Evolutionary conservation across 164 flowering plant species (phyloP), one percentile per base, ranked within the genome.

Genomic region (Dillenia turbinata): DNA sequence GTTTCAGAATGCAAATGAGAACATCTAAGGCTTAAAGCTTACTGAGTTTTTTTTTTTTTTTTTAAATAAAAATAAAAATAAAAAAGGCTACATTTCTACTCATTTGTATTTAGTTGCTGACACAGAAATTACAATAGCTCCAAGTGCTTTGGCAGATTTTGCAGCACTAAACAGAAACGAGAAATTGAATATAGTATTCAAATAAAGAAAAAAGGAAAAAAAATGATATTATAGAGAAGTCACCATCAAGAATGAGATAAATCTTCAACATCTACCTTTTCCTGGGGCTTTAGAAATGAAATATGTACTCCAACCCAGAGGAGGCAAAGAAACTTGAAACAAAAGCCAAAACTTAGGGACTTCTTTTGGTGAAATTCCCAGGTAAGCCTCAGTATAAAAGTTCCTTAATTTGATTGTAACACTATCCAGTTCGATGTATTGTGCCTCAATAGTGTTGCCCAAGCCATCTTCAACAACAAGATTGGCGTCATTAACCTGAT

Each of bases 221-320:
- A 2, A 26, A 26, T 26, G 5, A 26, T 26, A 5, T 2, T 3
- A 26, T 26, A 5, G 33, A 26, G 33, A 5, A 26, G 33, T 26
- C 33, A 26, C 3, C 5, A 26, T 26, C 33, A 26, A 26, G 33
- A 26, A 26, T 26, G 3, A 2, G 33, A 26, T 26, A 26, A 2
- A 26, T 26, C 33, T 26, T 1, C 5, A 19, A 5, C 7, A 48
- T 26, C 33, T 75, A 85, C 91, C 85, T 70, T 52, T 70, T 22
- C 56, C 75, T 22, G 74, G 47, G 46, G 75, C 60, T 62, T 76
- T 78, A 44, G 92, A 81, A 74, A 92, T 69, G 67, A 87, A 88
- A 71, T 82, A 89, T 9, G 95, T 92, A 66, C 69, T 89, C 92
- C 91, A 88, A 61, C 96, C 98, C 60, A 92, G 70, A 56, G 96